These are phyloP conservation scores for Trypanosoma boissoni DNA, from an alignment of 208 protist genomes.

Conservation along the genomic window DNA sequence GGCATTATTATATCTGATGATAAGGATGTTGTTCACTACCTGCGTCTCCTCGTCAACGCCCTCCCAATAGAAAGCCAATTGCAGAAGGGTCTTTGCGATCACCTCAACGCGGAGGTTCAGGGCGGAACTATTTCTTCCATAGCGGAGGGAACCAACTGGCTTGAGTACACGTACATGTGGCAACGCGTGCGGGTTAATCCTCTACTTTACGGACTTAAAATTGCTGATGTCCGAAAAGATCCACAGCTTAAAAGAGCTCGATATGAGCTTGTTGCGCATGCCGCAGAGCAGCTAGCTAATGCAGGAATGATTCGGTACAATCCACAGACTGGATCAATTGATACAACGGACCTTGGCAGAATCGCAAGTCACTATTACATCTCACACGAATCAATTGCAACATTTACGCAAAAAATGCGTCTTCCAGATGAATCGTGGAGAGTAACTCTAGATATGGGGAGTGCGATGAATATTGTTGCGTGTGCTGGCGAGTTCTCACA, in stretches of 20 bases:
- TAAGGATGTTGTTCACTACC: constrained; percentile 95
- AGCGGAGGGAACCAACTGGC: constrained; percentile 93
- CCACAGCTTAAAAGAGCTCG: constrained; percentile 83
- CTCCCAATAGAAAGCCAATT: constrained; percentile 98
- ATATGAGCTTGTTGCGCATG: constrained; percentile 95
- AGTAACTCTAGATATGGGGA: constrained; percentile 83
- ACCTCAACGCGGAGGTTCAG: constrained; percentile 98
- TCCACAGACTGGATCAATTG: constrained; percentile 92
- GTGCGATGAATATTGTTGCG: constrained; percentile 91
- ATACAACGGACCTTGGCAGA: constrained; percentile 95
- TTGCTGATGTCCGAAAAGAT: constrained; percentile 92
- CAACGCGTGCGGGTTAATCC: constrained; percentile 97
- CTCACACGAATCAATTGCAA: constrained; percentile 92
- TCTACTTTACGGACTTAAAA: constrained; percentile 93
- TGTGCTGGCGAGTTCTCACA: constrained; percentile 96
- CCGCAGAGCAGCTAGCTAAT: constrained; percentile 93
- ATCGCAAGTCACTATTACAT: constrained; percentile 98
- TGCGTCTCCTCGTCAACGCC: constrained; percentile 92
- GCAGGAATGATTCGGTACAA: constrained; percentile 97
- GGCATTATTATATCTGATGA: constrained; percentile 98
- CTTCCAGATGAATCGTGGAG: constrained; percentile 82
- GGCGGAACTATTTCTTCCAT: constrained; percentile 97
- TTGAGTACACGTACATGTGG: constrained; percentile 98
- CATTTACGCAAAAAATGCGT: constrained; percentile 93
- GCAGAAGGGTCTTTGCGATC: constrained; percentile 92